Evolutionary conservation across 352 stramenopile species (phyloP), one percentile per base, ranked within the genome.

Genomic region (Halophytophthora batemanensis): DNA sequence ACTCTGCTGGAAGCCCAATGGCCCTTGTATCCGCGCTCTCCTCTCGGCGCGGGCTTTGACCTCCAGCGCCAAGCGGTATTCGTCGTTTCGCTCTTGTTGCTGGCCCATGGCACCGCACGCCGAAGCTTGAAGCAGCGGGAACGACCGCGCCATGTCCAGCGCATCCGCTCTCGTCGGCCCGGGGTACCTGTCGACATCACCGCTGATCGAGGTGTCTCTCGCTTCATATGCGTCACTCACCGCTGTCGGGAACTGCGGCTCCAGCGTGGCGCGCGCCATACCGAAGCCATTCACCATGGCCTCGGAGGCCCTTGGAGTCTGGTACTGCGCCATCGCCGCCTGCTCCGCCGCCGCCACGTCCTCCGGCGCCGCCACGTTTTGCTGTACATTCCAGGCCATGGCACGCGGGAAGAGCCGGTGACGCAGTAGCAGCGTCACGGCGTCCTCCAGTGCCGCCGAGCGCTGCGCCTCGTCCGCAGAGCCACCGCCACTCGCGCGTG

Each of bases 401-500:
- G 71, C 75, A 17, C 75, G 69, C 13, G 75, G 75, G 59, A 86
- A 86, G 37, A 86, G 53, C 8, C 75, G 75, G 50, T 86, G 75
- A 45, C 69, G 71, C 57, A 86, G 64, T 48, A 74, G 56, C 39
- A 73, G 52, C 25, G 51, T 48, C 13, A 60, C 57, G 22, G 53
- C 50, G 44, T 67, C 57, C 39, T 56, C 46, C 10, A 60, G 40
- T 21, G 56, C 61, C 13, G 50, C 58, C 2, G 48, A 21, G 34
- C 35, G n/a, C 19, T 51, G 36, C 28, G 38, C 44, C 14, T 18
- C 42, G 19, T 12, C n/a, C n/a, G n/a, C n/a, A n/a, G n/a, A n/a
- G n/a, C n/a, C n/a, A n/a, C n/a, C n/a, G n/a, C n/a, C n/a, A n/a
- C n/a, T n/a, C n/a, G n/a, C n/a, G n/a, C n/a, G n/a, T n/a, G n/a